Base-by-base conservation (phyloP, 139 green algal genomes). In the Asterochloris erici region DNA sequence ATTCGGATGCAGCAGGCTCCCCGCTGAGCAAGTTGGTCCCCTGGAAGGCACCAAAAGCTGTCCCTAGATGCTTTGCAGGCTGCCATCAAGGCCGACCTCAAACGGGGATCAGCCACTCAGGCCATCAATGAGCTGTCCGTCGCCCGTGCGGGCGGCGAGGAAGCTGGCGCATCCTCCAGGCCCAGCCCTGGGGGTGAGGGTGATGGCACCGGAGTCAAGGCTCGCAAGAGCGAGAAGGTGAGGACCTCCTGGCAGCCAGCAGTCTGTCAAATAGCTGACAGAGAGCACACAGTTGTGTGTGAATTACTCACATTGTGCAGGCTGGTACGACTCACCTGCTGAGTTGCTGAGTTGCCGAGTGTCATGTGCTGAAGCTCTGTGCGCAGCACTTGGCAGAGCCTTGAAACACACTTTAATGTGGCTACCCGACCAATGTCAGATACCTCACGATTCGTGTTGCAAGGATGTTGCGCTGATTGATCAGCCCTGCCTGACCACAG, bases 41-140 rank as follows among this genome's bases (percentile, higher is more conserved):
- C 77, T 64, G 24, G 90, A 14, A 62, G 80, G 29, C 78, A 91
- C 38, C 73, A 81, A 27, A 94, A 95, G 81, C 82, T 54, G 38
- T 54, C 6, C 38, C 38, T 54, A 6, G 38, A 54, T 54, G 38
- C 38, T 54, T 54, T 38, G 23, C 75, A 90, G 82, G 47, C 47
- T 15, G 81, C 87, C 12, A 63, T 95, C 47, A 92, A 92, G 79
- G 27, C 63, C 6, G 87, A 86, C 64, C 80, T 89, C 29, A 86
- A 89, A 29, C 76, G 69, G 63, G 82, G 69, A 19, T 82, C 85
- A 14, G 69, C 77, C 0, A 77, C 63, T n/a, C 16, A 60, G 12
- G 63, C 71, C 14, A 85, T 88, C 63, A 84, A 27, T 23, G 63
- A 47, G 10, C 62, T 88, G 61, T 71, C 81, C 24, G 74, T 77